Evolutionary conservation across 768 basidiomycete species (phyloP).

Genomic region (Leccinum barrowsii): DNA sequence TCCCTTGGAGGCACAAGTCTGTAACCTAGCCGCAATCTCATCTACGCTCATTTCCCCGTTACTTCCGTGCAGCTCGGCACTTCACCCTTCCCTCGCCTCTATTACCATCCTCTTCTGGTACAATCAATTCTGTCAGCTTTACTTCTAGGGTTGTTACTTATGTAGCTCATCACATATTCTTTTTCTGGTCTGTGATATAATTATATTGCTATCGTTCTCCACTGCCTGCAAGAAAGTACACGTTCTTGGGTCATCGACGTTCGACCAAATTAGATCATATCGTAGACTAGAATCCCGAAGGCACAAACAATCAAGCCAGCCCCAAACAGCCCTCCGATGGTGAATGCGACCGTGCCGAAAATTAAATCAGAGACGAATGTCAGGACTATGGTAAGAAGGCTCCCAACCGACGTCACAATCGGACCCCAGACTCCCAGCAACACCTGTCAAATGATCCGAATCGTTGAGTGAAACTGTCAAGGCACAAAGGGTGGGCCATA

Average conservation of each 20-base stretch:
- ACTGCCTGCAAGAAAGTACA: not conserved
- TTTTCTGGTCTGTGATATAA: slow-evolving; percentile 40
- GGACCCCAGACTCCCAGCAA: slow-evolving; percentile 86
- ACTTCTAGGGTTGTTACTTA: slow-evolving; percentile 30
- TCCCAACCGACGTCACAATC: slow-evolving; percentile 83
- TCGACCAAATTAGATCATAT: slow-evolving; percentile 45
- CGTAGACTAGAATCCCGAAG: slow-evolving; percentile 75
- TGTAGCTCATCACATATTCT: slow-evolving; percentile 32
- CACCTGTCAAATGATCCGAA: slow-evolving; percentile 41
- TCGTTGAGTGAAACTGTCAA: slow-evolving; percentile 6
- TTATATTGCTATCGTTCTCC: slow-evolving; percentile 31
- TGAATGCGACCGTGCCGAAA: slow-evolving; percentile 65
- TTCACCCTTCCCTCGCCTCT: slow-evolving; percentile 11
- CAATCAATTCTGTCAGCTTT: slow-evolving; percentile 19
- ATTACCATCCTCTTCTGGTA: slow-evolving; percentile 13
- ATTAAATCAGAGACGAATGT: slow-evolving; percentile 77
- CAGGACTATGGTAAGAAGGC: slow-evolving; percentile 90
- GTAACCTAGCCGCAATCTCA: slow-evolving; percentile 32
- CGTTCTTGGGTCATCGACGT: not conserved
- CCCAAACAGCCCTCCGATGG: slow-evolving; percentile 70
- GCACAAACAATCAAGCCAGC: slow-evolving; percentile 77
- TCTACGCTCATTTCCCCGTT: slow-evolving; percentile 29
- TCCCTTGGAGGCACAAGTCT: slow-evolving; percentile 30
- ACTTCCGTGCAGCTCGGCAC: slow-evolving; percentile 12
- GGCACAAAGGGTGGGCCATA: slow-evolving; percentile 27